Base-by-base conservation (phyloP, 345 rosid genomes). In the Geranium brycei region DNA sequence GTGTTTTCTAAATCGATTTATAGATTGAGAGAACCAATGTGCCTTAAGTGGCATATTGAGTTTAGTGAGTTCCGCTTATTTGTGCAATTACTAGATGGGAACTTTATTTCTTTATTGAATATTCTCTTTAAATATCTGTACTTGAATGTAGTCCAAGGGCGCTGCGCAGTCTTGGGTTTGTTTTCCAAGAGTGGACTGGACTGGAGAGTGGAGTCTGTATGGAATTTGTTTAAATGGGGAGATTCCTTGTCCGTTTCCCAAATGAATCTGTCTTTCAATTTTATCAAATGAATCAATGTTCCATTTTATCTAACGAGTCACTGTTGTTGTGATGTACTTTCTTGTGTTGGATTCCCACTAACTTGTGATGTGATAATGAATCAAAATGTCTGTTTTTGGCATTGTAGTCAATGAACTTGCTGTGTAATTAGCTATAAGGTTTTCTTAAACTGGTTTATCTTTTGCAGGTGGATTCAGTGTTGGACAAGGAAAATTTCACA, bases 401-500 rank as follows among this genome's bases (percentile, higher is more conserved):
- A 35, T 35, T 35, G 41, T 3, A 35, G 5, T 4, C 4, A 35
- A 35, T 35, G 41, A 4, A 35, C 10, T 35, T 35, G 41, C 0
- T 35, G 41, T 35, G 10, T 4, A 35, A 35, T 35, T 4, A 35
- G 41, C 7, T 35, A 23, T 23, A 35, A 7, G 7, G 5, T 35
- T 35, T 35, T 1, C 4, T 35, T 35, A 7, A 35, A 0, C 41
- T 35, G 41, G 16, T 57, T 16, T 61, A 5, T 28, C 4, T 56
- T 19, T 51, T 13, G 53, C 32, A 95, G 99, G 96, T 95, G 82
- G 99, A 95, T 76, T 72, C 93, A 0, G 64, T 95, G 30, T 71
- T 95, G 31, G 96, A 95, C 88, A 91, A 84, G 76, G 99, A 87
- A 61, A 84, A 79, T 76, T 95, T 83, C 76, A 79, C 96, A 0